Evolutionary conservation across 305 asterid genomes (phyloP).

Genomic region (Fraxinus nigra): DNA sequence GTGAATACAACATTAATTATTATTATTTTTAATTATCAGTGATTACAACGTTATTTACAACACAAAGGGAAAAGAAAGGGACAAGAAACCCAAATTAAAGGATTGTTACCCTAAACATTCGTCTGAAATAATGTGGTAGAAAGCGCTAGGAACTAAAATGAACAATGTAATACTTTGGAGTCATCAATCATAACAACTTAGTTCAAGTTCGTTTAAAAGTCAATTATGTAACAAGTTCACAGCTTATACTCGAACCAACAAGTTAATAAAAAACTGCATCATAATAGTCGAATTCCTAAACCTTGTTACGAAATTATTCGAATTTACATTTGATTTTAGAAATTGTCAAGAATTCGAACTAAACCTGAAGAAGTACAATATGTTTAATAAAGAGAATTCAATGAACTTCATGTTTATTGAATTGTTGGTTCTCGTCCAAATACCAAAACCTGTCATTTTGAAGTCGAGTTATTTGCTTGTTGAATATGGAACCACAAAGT

Average conservation of each 20-base stretch:
- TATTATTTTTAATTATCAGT: no score
- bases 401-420: neutral
- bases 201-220: neutral
- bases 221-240: neutral
- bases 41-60: no score
- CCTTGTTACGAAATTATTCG: neutral
- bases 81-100: neutral
- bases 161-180: neutral
- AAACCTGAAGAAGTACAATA: neutral
- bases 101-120: neutral
- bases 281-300: neutral
- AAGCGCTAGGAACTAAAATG: neutral
- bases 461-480: neutral
- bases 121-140: neutral
- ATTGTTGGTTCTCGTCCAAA: neutral
- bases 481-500: neutral
- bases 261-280: neutral
- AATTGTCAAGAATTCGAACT: neutral
- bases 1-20: neutral
- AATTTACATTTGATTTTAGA: neutral
- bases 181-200: neutral
- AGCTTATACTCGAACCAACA: neutral
- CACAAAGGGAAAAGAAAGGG: neutral
- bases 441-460: neutral
- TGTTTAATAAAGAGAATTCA: neutral